Evolutionary conservation across 73 alveolate species (phyloP).

Genomic region (Paramecium tetraurelia): DNA sequence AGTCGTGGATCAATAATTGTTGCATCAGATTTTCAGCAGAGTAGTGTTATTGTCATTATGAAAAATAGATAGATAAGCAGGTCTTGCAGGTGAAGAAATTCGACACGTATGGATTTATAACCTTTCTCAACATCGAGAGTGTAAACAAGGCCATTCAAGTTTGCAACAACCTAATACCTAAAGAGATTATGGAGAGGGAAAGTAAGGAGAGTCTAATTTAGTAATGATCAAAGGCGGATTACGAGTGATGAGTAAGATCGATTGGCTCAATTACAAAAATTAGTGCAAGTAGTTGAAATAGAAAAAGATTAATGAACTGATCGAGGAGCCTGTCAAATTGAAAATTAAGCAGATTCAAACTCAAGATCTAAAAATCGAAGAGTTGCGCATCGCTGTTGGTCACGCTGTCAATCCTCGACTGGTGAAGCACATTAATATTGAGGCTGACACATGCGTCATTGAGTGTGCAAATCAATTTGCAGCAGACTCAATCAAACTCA

Average conservation of each 20-base stretch:
- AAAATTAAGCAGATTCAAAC: not conserved
- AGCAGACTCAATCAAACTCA: not conserved
- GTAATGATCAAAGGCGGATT: slow-evolving; percentile 5
- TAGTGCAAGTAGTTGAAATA: not conserved
- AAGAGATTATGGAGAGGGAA: not conserved
- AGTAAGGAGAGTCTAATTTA: not conserved
- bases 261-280: not conserved
- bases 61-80: not conserved
- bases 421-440: not conserved
- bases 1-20: not conserved
- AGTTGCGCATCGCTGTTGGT: not conserved
- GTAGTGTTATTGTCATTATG: not conserved
- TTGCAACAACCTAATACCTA: not conserved
- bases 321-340: not conserved
- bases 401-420: not conserved
- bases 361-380: not conserved
- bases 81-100: not conserved
- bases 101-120: not conserved
- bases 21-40: not conserved
- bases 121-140: slow-evolving; percentile 6
- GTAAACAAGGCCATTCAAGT: not conserved
- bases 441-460: not conserved
- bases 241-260: not conserved
- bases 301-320: not conserved
- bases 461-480: not conserved